Evolutionary conservation across 495 filamentous ascomycete species (phyloP).

Genomic region (Paragyromitra xinjiangensis): DNA sequence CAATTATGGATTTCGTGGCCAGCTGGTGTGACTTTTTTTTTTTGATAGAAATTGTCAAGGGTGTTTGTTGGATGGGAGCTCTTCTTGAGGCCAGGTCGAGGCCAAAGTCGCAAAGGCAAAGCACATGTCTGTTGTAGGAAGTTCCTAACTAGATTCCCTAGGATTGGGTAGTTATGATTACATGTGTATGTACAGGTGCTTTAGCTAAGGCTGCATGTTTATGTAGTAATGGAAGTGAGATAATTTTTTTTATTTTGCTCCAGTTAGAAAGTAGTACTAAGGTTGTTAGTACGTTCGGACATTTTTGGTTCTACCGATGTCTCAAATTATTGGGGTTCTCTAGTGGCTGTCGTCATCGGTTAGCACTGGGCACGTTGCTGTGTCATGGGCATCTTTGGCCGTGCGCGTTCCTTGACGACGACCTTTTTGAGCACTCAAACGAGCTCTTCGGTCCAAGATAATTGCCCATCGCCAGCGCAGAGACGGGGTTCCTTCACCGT

Average conservation of each 20-base stretch:
- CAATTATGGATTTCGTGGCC: constrained; percentile 38
- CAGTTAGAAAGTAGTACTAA: constrained; percentile 7
- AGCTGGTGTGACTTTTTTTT: constrained; percentile 22
- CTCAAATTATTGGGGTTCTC: constrained; percentile 48
- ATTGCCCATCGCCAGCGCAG: constrained; percentile 33
- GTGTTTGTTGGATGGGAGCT: constrained; percentile 19
- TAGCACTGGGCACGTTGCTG: constrained; percentile 17
- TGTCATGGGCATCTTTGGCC: constrained; percentile 17
- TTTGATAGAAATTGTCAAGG: constrained; percentile 16
- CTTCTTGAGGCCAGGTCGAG: constrained; percentile 7
- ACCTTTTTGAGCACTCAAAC: constrained; percentile 7
- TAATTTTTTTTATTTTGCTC: constrained; percentile 26
- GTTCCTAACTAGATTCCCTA: constrained; percentile 19
- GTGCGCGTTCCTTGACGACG: constrained; percentile 29
- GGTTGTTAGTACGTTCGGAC: constrained; percentile 17
- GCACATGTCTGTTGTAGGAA: constrained; percentile 20
- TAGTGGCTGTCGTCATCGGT: constrained; percentile 48
- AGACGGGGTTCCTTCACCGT: constrained; percentile 8
- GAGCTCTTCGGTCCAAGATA: constrained; percentile 31
- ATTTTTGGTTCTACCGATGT: constrained; percentile 30
- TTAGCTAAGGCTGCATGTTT: constrained; percentile 14
- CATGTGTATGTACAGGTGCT: constrained; percentile 23
- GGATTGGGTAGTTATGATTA: constrained; percentile 16
- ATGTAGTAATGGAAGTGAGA: constrained; percentile 2
- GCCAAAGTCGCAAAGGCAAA: constrained; percentile 17